phyloP scores from a whole-genome alignment of 441 rosid species.

The Pelargonium fulgidum region DNA sequence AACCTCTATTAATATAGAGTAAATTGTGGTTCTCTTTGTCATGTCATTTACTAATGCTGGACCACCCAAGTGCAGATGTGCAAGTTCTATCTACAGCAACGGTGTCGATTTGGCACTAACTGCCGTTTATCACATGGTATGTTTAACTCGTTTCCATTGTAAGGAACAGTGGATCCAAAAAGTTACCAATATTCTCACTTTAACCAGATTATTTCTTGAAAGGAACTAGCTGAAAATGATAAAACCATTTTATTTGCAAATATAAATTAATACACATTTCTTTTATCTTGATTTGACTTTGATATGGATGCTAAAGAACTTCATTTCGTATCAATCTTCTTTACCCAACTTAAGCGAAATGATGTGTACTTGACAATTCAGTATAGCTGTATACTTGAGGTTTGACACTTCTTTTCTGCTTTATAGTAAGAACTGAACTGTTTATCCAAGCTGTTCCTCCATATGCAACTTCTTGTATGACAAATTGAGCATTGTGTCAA shows the following conservation, averaged over 20 bases:
- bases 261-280: slow-evolving; percentile 3
- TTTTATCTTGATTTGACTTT: not conserved
- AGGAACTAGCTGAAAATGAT: slow-evolving; percentile 13
- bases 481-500: not conserved
- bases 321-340: slow-evolving; percentile 1
- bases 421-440: not conserved
- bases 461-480: not conserved
- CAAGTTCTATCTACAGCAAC: slow-evolving; percentile 93
- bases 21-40: slow-evolving; percentile 17
- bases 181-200: not conserved
- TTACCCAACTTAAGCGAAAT: slow-evolving; percentile 8
- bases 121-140: slow-evolving; percentile 97
- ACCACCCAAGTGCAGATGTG: slow-evolving; percentile 76
- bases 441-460: not conserved
- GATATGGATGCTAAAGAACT: slow-evolving; percentile 5
- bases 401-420: not conserved
- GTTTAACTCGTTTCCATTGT: slow-evolving; percentile 30
- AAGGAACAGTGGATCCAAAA: slow-evolving; percentile 18
- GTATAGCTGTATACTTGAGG: not conserved
- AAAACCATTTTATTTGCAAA: slow-evolving; percentile 6
- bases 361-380: slow-evolving; percentile 3
- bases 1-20: slow-evolving; percentile 5
- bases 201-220: slow-evolving; percentile 5
- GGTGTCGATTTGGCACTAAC: slow-evolving; percentile 86
- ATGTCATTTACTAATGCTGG: slow-evolving; percentile 44